Base-by-base conservation (phyloP, 2,329 filamentous ascomycete species). In the Leptographium flavum region DNA sequence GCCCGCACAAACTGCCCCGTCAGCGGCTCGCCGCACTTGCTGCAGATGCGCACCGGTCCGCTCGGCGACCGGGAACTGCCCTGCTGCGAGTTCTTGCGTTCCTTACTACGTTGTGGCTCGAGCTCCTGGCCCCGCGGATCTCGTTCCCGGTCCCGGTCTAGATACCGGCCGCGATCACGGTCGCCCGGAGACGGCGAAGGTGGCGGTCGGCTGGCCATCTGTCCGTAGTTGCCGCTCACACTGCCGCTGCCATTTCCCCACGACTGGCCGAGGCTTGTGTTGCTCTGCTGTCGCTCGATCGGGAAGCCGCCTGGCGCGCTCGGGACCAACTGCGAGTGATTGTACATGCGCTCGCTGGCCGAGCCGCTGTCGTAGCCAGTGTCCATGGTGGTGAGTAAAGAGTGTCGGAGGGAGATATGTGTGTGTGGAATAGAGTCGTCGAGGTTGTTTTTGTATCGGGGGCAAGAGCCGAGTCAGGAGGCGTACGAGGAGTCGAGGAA, bases 1-100 rank as follows among this genome's bases (percentile, higher is more conserved):
- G 92, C 92, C 56, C 92, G 79, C 52, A 98, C 92, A 60, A 96
- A 98, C 64, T 98, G 92, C 37, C 92, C 92, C 1, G 87, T 93
- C 60, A 98, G 70, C 45, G 81, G 73, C 61, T 90, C 83, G 52
- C 80, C 79, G 59, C 92, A 98, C 63, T 94, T 95, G 57, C 87
- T 88, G 65, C 85, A 90, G 33, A 75, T 68, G 53, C 83, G 75
- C 49, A 74, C 60, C 53, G 75, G 72, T 33, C 76, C 74, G 57
- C 76, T 80, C 39, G 68, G 65, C 44, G 70, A 68, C 55, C 71
- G 65, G 47, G 76, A 76, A 52, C 73, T 63, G 53, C 49, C 48
- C 41, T 50, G 49, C 11, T 52, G 49, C 3, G 51, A 53, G 13
- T 45, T 47, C n/a, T 72, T 78, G 48, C 73, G 69, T 60, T 81